Conservation (phyloP, 192 early-diverging fungal genomes). For the Umbelopsis isabellina region DNA sequence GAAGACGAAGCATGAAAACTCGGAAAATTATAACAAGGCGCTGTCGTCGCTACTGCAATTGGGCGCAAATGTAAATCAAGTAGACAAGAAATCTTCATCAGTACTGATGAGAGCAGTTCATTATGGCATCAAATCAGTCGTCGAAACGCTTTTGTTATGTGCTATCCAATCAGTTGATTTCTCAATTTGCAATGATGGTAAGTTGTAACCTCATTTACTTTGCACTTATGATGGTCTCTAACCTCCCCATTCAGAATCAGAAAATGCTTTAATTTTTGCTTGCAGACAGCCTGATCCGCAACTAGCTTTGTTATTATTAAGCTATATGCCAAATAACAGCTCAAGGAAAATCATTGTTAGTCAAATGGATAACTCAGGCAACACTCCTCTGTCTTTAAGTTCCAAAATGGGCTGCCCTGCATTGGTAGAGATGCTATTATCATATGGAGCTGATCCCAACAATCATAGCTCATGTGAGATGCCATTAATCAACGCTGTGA, state of each 20-base stretch:
- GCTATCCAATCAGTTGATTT: background rate
- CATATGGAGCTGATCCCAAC: constrained; percentile 26
- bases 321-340: background rate
- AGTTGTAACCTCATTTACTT: background rate
- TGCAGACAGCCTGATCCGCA: constrained; percentile 4
- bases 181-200: background rate
- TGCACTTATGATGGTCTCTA: background rate
- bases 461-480: background rate
- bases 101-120: constrained; percentile 7
- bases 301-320: background rate
- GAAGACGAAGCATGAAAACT: background rate
- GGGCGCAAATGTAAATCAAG: constrained; percentile 14
- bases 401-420: constrained; percentile 1
- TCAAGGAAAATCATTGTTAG: background rate
- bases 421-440: constrained; percentile 11
- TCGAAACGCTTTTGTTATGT: background rate
- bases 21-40: background rate
- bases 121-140: background rate
- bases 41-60: background rate
- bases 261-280: constrained; percentile 18
- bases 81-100: background rate
- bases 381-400: constrained; percentile 21
- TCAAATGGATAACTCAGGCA: constrained; percentile 10
- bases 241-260: background rate
- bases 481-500: constrained; percentile 32